Evolutionary conservation across 345 rosid genomes (phyloP), one percentile per base, ranked within the genome.

Genomic region (Moricandia moricandioides): DNA sequence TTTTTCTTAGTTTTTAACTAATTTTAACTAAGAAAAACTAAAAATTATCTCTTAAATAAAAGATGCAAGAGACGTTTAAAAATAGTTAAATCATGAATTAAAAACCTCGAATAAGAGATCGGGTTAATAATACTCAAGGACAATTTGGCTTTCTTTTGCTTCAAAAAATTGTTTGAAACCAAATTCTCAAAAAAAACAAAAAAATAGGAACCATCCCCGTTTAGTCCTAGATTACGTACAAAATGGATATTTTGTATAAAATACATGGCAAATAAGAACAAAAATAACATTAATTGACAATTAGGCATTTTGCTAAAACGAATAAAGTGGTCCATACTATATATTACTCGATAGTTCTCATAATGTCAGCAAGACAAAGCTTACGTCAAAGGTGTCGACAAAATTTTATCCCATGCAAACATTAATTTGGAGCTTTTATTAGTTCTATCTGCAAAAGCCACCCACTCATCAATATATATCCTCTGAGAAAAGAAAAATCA

Each of bases 351-450:
- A 57, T 29, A 7, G 63, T 30, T 13, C 30, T 24, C 37, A 62
- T 62, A 62, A 71, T 62, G 51, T 21, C 21, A 62, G 18, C 17
- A 64, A 73, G 70, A 73, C 71, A 73, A 37, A 65, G 77, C 43
- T 55, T 55, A 73, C 57, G 77, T 73, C 77, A 73, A 73, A 73
- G 65, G 34, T 30, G 70, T 55, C 70, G 70, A 73, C 77, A 73
- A 73, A 73, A 27, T 39, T 27, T 11, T 73, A 39, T 65, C 77
- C 69, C 69, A 51, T 51, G 68, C 62, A 72, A 51, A 34, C 26
- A 3, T 2, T 33, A 9, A 47, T 13, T 52, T 54, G 31, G n/a
- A 14, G 63, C 70, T 52, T 63, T 73, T 14, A 64, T 54, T 64
- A 27, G 45, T 4, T 73, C 56, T 64, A 73, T 55, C 77, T 73